A percentile compares a stretch with the other conserved stretches of the same genome.
Conservation (phyloP, 2,329 filamentous ascomycete genomes). For the Pestalotiopsis sp. region DNA sequence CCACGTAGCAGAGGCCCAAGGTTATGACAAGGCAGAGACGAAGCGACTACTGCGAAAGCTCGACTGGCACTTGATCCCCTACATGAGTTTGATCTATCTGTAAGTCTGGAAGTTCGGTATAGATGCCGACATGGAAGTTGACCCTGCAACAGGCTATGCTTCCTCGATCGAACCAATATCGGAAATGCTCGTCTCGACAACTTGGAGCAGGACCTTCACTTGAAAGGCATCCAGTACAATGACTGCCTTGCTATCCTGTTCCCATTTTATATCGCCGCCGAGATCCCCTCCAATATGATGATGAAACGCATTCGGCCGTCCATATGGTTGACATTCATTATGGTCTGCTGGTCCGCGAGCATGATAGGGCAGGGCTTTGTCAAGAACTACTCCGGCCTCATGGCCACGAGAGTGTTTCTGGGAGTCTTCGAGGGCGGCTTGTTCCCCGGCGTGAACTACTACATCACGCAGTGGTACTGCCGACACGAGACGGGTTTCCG, state of each 20-base stretch:
- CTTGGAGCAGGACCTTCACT: constrained; percentile 41
- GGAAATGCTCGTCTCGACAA: constrained; percentile 42
- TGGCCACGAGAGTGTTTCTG: constrained; percentile 49
- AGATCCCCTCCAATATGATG: constrained; percentile 63
- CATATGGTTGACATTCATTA: constrained; percentile 66
- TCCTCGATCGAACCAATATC: constrained; percentile 54
- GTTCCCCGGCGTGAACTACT: constrained; percentile 66
- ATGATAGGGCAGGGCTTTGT: constrained; percentile 28
- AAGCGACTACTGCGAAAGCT: constrained; percentile 56
- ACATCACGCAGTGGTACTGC: constrained; percentile 62
- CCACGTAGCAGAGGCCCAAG: constrained; percentile 14
- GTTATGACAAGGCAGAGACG: constrained; percentile 41
- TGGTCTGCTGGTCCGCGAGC: constrained; percentile 47
- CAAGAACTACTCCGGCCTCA: constrained; percentile 26
- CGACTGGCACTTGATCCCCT: constrained; percentile 59
- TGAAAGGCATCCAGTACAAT: constrained; percentile 66
- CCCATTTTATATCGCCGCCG: constrained; percentile 55
- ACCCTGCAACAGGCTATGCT: constrained; percentile 41
- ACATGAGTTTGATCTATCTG: constrained; percentile 62
- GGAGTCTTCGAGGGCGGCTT: constrained; percentile 59
- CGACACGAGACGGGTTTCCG: constrained; percentile 48
- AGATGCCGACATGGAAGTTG: neutral
- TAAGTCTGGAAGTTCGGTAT: constrained; percentile 23
- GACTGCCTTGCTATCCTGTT: constrained; percentile 63
- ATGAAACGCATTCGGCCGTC: constrained; percentile 64